Evolutionary conservation across 306 rosid species (phyloP).

Genomic region (barrel medic (Medicago truncatula)): MtrunA17r5.0-ANR NC_053048.1:39930001-39930500

Average conservation of each 20-base stretch:
- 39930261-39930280: neutral
- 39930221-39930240: conserved; percentile 36
- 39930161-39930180: conserved; percentile 7
- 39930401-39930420: too few relatives aligned
- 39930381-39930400: too few relatives aligned
- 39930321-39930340: neutral
- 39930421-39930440: too few relatives aligned
- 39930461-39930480: too few relatives aligned
- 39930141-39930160: conserved; percentile 41
- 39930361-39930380: neutral
- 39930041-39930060: conserved; percentile 3
- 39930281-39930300: conserved; percentile 19
- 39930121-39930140: conserved; percentile 83
- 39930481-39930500: too few relatives aligned
- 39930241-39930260: neutral
- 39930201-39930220: conserved; percentile 12
- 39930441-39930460: too few relatives aligned
- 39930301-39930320: neutral
- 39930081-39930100: conserved; percentile 98
- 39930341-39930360: conserved; percentile 18
- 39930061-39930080: conserved; percentile 80
- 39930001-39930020: neutral
- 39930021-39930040: neutral
- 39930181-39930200: conserved; percentile 8
- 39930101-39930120: conserved; percentile 85